These are phyloP conservation scores for Tetrahymena malaccensis DNA, from an alignment of 73 alveolate species.

Conservation along the genomic window DNA sequence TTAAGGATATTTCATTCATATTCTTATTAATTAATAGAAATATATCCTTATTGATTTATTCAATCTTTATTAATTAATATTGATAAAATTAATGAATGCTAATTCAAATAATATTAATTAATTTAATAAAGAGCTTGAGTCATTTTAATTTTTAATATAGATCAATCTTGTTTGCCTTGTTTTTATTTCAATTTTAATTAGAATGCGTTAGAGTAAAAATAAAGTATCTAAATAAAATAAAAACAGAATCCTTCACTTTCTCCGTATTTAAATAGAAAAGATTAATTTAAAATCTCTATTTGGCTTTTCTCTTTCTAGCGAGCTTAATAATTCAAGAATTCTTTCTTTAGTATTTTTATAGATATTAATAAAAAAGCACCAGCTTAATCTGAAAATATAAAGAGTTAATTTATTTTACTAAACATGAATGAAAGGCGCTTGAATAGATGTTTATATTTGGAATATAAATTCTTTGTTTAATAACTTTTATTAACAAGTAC, in stretches of 20 bases:
- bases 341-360: background rate
- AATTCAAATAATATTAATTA: no score
- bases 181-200: background rate
- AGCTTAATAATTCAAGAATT: background rate
- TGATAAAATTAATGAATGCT: no score
- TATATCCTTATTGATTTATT: no score
- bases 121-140: background rate
- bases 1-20: background rate
- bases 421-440: background rate
- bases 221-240: background rate
- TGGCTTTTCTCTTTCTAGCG: background rate
- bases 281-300: background rate
- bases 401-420: background rate
- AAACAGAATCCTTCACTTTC: background rate
- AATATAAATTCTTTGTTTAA: no score
- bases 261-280: background rate
- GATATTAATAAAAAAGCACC: background rate
- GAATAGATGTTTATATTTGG: background rate
- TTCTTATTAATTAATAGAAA: background rate
- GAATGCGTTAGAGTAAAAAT: background rate
- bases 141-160: background rate
- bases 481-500: background rate
- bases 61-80: no score
- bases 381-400: background rate
- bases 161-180: background rate